phyloP scores from a whole-genome alignment of 2,329 filamentous ascomycete species.

The Colletotrichum paranaense region DNA sequence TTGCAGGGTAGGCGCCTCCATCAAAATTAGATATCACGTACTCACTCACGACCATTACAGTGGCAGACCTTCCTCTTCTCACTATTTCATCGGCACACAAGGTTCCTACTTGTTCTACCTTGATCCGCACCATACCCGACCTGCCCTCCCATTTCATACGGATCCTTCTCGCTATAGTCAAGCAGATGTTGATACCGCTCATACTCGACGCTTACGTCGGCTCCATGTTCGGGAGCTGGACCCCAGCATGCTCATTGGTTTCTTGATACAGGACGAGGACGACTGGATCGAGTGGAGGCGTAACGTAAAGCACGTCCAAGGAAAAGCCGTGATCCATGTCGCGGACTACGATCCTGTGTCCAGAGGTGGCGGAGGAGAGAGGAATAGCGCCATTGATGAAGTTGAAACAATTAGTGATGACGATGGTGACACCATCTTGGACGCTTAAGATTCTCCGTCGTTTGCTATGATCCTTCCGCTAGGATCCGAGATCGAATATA shows the following conservation, averaged over 20 bases:
- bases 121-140: slow-evolving; percentile 89
- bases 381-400: slow-evolving; percentile 84
- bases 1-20: slow-evolving; percentile 78
- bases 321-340: slow-evolving; percentile 88
- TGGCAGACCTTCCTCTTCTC: slow-evolving; percentile 89
- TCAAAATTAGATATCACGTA: background rate
- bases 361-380: slow-evolving; percentile 64
- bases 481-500: background rate
- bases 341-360: slow-evolving; percentile 74
- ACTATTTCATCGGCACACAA: slow-evolving; percentile 70
- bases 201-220: slow-evolving; percentile 85
- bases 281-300: slow-evolving; percentile 89
- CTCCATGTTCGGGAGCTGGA: slow-evolving; percentile 94
- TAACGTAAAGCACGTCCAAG: slow-evolving; percentile 78
- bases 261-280: slow-evolving; percentile 82
- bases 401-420: slow-evolving; percentile 90
- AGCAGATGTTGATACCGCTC: slow-evolving; percentile 84
- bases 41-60: slow-evolving; percentile 54
- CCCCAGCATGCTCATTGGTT: slow-evolving; percentile 96
- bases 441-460: background rate
- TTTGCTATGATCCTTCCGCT: background rate
- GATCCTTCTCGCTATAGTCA: slow-evolving; percentile 68
- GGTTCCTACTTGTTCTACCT: slow-evolving; percentile 91
- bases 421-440: slow-evolving; percentile 54
- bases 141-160: slow-evolving; percentile 74